Percentiles rank a stretch among this genome's conserved stretches.
These are phyloP conservation scores for Jamesozyma spencerorum DNA, from an alignment of 805 yeast species.

Conservation along the genomic window DNA sequence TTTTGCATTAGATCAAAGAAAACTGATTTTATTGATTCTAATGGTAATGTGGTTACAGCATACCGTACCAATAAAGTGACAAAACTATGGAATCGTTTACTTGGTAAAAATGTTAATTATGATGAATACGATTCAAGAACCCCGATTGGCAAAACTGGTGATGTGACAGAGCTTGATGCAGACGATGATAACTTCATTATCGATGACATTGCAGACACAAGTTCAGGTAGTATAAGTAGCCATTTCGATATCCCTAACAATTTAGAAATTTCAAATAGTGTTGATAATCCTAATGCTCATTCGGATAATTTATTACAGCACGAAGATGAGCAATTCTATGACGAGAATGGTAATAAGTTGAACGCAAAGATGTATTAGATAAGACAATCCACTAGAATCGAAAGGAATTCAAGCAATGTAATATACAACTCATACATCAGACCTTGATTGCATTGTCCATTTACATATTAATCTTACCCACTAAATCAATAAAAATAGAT, in stretches of 20 bases:
- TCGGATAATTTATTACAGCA: constrained; percentile 16
- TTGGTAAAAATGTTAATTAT: constrained; percentile 17
- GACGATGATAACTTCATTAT: constrained; percentile 2
- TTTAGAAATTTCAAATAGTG: not conserved
- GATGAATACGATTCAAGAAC: constrained; percentile 22
- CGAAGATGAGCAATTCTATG: constrained; percentile 16
- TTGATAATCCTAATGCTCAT: constrained; percentile 1
- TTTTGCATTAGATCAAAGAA: constrained; percentile 20
- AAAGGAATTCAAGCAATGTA: no score
- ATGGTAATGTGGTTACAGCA: constrained; percentile 26
- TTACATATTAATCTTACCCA: no score
- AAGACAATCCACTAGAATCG: no score
- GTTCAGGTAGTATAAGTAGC: not conserved
- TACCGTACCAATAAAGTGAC: constrained; percentile 17
- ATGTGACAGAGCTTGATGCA: constrained; percentile 7
- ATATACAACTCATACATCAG: no score
- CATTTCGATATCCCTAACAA: not conserved
- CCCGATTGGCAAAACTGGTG: constrained; percentile 12
- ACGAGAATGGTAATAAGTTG: constrained; percentile 18
- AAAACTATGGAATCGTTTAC: constrained; percentile 14
- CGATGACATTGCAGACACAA: not conserved
- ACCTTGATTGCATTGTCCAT: no score
- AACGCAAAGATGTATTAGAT: constrained; percentile 18
- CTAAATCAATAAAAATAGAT: no score
- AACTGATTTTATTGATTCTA: constrained; percentile 25